Percentiles rank a stretch among this genome's conserved stretches.
Evolutionary conservation across 352 stramenopile species (phyloP).

Genomic region (Pythium biforme): DNA sequence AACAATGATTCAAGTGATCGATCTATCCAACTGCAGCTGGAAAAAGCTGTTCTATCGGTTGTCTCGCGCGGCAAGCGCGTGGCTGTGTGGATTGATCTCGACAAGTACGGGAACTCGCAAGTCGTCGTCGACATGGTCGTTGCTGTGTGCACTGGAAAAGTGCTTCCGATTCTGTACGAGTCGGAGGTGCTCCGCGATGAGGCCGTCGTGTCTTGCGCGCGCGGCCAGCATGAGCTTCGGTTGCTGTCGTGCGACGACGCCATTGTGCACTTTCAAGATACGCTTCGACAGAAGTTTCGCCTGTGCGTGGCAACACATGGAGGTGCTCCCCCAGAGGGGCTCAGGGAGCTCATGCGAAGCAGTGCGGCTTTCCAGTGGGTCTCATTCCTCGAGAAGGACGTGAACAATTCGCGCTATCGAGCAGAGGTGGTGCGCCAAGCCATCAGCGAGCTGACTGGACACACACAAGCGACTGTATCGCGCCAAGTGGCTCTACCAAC

Average conservation of each 20-base stretch:
- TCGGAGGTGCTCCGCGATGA: constrained; percentile 35
- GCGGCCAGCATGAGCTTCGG: constrained; percentile 32
- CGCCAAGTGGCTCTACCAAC: background rate
- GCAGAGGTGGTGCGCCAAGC: constrained; percentile 6
- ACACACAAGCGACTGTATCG: background rate
- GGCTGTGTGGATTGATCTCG: constrained; percentile 9
- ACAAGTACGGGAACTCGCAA: background rate
- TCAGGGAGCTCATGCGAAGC: constrained; percentile 9
- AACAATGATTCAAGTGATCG: no score
- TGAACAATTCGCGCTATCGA: constrained; percentile 3
- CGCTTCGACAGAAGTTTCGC: constrained; percentile 42
- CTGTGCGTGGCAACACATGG: constrained; percentile 41
- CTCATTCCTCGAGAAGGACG: background rate
- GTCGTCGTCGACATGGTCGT: background rate
- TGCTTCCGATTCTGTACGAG: constrained; percentile 37
- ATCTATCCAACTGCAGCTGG: background rate
- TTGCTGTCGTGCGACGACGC: constrained; percentile 37
- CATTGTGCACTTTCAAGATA: constrained; percentile 30
- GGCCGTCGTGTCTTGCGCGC: constrained; percentile 35
- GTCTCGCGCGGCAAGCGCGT: background rate
- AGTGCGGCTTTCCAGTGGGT: constrained; percentile 25
- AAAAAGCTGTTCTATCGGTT: background rate
- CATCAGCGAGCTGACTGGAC: constrained; percentile 7
- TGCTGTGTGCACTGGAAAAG: constrained; percentile 37
- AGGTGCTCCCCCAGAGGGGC: constrained; percentile 6